These are phyloP conservation scores for Mucor ambiguus DNA, from an alignment of 371 early-diverging fungal genomes.

Conservation along the genomic window DNA sequence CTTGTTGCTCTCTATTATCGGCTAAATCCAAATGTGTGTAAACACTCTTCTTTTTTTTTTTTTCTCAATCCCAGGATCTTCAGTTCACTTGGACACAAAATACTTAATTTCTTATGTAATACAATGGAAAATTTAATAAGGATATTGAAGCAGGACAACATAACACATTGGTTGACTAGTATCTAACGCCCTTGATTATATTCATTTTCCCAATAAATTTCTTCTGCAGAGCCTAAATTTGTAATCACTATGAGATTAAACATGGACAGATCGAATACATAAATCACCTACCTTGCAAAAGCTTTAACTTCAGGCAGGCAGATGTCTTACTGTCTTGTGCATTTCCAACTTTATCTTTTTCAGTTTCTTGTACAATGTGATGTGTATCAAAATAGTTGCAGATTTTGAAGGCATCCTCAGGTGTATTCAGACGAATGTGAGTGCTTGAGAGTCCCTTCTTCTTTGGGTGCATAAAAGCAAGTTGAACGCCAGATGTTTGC, in stretches of 20 bases:
- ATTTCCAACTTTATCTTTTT: constrained; percentile 31
- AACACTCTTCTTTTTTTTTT: too few species aligned
- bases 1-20: too few species aligned
- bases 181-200: neutral
- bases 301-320: constrained; percentile 13
- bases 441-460: constrained; percentile 32
- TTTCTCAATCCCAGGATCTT: too few species aligned
- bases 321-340: neutral
- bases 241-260: neutral
- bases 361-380: constrained; percentile 24
- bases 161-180: neutral
- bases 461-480: constrained; percentile 34
- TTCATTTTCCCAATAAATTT: constrained; percentile 37
- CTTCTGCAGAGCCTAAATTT: constrained; percentile 30
- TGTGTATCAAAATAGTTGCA: constrained; percentile 29
- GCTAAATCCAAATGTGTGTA: too few species aligned
- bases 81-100: too few species aligned
- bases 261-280: neutral
- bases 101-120: too few species aligned
- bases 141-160: too few species aligned
- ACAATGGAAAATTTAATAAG: too few species aligned
- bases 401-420: constrained; percentile 31
- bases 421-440: constrained; percentile 32
- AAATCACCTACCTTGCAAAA: constrained; percentile 11
- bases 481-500: constrained; percentile 30